Conservation (phyloP, 805 yeast genomes). For the Brettanomyces sp. region DNA sequence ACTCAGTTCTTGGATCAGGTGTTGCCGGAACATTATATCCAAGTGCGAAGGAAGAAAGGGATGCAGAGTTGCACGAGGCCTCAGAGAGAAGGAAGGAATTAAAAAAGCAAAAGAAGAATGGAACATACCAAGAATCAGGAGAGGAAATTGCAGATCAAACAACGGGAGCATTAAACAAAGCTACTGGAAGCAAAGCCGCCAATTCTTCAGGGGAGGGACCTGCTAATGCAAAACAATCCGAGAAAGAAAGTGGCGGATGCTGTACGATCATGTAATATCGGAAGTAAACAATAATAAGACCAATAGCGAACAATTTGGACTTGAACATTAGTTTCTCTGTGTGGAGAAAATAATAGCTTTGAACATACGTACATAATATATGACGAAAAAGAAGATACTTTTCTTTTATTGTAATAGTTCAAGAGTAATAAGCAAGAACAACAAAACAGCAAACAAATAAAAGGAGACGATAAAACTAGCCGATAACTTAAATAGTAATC, state of each 20-base stretch:
- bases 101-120: background rate
- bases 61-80: constrained; percentile 6
- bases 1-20: constrained; percentile 17
- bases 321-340: too few relatives aligned
- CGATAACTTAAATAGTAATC: too few relatives aligned
- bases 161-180: background rate
- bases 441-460: too few relatives aligned
- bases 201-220: background rate
- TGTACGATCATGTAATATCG: constrained; percentile 22
- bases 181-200: background rate
- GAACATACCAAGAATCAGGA: background rate
- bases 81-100: constrained; percentile 5
- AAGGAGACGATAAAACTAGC: too few relatives aligned
- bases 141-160: background rate
- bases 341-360: too few relatives aligned
- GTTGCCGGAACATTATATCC: constrained; percentile 21
- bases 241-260: constrained; percentile 23
- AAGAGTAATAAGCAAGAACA: too few relatives aligned
- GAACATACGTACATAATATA: too few relatives aligned
- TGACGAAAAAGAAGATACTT: too few relatives aligned
- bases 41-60: constrained; percentile 12
- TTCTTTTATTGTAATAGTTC: too few relatives aligned
- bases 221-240: background rate
- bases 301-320: too few relatives aligned
- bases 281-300: too few relatives aligned